Evolutionary conservation across 2,329 filamentous ascomycete species (phyloP), one percentile per base, ranked within the genome.

Genomic region (Colletotrichum sp.): DNA sequence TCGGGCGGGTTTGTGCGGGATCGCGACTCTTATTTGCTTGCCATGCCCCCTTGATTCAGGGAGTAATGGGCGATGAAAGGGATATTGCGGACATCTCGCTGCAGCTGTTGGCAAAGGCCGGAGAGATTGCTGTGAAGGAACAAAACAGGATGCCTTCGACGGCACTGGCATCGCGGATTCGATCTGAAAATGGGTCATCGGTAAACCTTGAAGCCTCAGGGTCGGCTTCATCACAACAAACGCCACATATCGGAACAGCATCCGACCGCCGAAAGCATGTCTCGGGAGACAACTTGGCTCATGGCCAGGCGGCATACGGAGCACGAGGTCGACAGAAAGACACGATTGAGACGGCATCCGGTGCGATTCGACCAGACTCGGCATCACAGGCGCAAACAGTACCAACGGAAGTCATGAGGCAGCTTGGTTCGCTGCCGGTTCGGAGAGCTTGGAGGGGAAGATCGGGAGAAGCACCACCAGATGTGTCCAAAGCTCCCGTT

Each of bases 11-110:
- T 65, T 43, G 28, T 16, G 18, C 6, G 24, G 34, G 52, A 58
- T 36, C 12, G 26, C 16, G 15, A 16, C 5, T 58, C 34, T 61
- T 32, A 16, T 18, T 16, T 36, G 4, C 26, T n/a, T 65, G 26
- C 21, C 24, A 65, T 73, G 58, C 48, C 65, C 70, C 21, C 26
- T n/a, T 58, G 24, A 26, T 3, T 24, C 13, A 28, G 28, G 63
- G 36, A 63, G 34, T 65, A 16, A 73, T 73, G 73, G 73, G 43
- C 16, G 73, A 73, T 64, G 64, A 75, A 75, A 24, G 64, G 58
- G 65, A 65, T 7, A 68, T 60, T 52, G 64, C 58, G 12, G 36
- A 68, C 26, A 64, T 68, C 15, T 73, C 70, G 8, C 64, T 75
- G 36, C 70, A 60, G 58, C 15, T 73, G 9, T 16, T 75, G 57